Conservation (phyloP, 2,329 filamentous ascomycete genomes). For the Curvularia hawaiiensis region DNA sequence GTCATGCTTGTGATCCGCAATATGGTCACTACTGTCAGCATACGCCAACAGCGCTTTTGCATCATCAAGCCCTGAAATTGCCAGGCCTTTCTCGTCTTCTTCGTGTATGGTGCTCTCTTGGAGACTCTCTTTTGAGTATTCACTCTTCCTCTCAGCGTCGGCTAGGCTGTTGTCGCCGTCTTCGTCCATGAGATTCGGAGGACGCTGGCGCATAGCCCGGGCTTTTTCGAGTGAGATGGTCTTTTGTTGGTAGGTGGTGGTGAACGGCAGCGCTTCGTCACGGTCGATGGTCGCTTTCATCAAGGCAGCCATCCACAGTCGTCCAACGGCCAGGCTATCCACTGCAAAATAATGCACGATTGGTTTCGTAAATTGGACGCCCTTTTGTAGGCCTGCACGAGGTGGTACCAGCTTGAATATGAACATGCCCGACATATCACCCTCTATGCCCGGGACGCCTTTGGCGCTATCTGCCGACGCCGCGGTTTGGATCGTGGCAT, state of each 20-base stretch:
- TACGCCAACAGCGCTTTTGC: slow-evolving; percentile 43
- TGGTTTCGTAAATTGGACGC: slow-evolving; percentile 96
- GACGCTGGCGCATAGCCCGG: slow-evolving; percentile 82
- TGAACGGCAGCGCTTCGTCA: slow-evolving; percentile 76
- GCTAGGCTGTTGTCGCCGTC: slow-evolving; percentile 41
- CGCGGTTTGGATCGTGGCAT: slow-evolving; percentile 47
- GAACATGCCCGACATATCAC: slow-evolving; percentile 72
- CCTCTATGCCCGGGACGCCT: slow-evolving; percentile 34
- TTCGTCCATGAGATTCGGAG: slow-evolving; percentile 80
- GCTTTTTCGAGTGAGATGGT: slow-evolving; percentile 93
- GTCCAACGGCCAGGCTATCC: slow-evolving; percentile 83
- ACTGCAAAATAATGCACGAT: slow-evolving; percentile 98
- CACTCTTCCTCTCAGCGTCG: slow-evolving; percentile 37
- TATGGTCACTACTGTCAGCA: slow-evolving; percentile 31
- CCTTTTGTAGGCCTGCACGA: slow-evolving; percentile 81
- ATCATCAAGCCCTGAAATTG: slow-evolving; percentile 45
- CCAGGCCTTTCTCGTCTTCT: slow-evolving; percentile 47
- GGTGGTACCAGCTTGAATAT: slow-evolving; percentile 98
- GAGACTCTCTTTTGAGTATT: slow-evolving; percentile 43
- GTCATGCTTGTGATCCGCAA: slow-evolving; percentile 14
- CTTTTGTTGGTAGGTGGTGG: slow-evolving; percentile 94
- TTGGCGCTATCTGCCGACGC: slow-evolving; percentile 47
- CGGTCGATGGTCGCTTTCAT: slow-evolving; percentile 99
- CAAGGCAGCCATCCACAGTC: slow-evolving; percentile 96
- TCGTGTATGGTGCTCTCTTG: slow-evolving; percentile 45